These are phyloP conservation scores for Bruguiera parviflora DNA, from an alignment of 345 rosid genomes.

Conservation along the genomic window DNA sequence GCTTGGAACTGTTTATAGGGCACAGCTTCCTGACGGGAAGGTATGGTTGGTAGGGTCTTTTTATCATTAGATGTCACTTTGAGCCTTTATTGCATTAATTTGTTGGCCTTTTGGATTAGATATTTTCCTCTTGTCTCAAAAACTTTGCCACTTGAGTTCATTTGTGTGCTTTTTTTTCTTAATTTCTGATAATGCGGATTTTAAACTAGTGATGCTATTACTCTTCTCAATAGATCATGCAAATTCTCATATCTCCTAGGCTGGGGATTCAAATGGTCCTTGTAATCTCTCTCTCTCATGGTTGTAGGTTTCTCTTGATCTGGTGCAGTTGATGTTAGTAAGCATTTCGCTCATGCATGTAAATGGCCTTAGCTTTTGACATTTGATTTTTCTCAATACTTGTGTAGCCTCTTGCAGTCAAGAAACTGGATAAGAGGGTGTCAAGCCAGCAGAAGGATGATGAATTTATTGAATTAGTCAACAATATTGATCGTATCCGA, in stretches of 20 bases:
- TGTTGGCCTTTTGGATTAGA: not conserved
- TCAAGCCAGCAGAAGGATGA: slow-evolving; percentile 67
- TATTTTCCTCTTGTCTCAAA: no score
- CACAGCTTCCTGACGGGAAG: slow-evolving; percentile 81
- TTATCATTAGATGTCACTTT: not conserved
- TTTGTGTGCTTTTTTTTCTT: slow-evolving; percentile 2
- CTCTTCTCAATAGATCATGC: not conserved
- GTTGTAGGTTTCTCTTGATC: not conserved
- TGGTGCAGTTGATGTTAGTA: not conserved
- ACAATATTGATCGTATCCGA: slow-evolving; percentile 69
- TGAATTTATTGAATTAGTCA: slow-evolving; percentile 77
- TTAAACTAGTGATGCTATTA: slow-evolving; percentile 3
- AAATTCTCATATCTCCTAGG: not conserved
- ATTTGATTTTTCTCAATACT: slow-evolving; percentile 18
- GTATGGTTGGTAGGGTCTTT: slow-evolving; percentile 33
- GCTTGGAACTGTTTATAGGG: slow-evolving; percentile 91
- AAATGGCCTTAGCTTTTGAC: slow-evolving; percentile 10
- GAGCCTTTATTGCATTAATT: no score
- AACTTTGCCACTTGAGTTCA: not conserved
- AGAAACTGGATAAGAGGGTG: slow-evolving; percentile 77
- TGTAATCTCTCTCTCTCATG: not conserved
- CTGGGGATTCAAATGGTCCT: not conserved
- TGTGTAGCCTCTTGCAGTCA: slow-evolving; percentile 76
- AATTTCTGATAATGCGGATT: not conserved
- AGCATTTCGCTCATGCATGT: not conserved